A percentile compares a stretch with the other conserved stretches of the same genome.
Conservation (phyloP, 306 rosid genomes). For the Alnus rubra region DNA sequence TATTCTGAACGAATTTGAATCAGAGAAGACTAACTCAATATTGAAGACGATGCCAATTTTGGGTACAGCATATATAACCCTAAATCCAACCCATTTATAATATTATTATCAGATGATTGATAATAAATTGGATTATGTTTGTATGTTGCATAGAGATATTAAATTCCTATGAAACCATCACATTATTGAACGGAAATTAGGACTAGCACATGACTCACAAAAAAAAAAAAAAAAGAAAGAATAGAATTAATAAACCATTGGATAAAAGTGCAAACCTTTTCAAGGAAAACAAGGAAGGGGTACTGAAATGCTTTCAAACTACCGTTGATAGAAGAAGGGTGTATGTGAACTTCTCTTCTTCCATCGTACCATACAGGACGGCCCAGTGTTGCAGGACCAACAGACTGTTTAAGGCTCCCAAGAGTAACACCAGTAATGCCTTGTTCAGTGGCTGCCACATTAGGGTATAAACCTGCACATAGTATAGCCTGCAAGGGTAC, state of each 20-base stretch:
- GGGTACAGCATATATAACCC: too few relatives aligned
- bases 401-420: slow-evolving; percentile 56
- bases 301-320: slow-evolving; percentile 66
- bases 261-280: slow-evolving; percentile 59
- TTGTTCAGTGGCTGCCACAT: slow-evolving; percentile 79
- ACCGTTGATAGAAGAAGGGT: slow-evolving; percentile 88
- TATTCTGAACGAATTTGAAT: too few relatives aligned
- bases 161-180: neutral
- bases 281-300: slow-evolving; percentile 90
- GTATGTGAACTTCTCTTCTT: slow-evolving; percentile 89
- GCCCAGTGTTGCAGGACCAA: slow-evolving; percentile 37
- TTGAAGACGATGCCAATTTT: too few relatives aligned
- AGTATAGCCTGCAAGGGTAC: slow-evolving; percentile 74
- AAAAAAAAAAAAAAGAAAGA: neutral
- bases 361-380: slow-evolving; percentile 76
- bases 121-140: too few relatives aligned
- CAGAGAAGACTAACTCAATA: too few relatives aligned
- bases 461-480: slow-evolving; percentile 95
- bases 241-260: neutral
- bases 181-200: neutral
- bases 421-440: slow-evolving; percentile 73
- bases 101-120: too few relatives aligned
- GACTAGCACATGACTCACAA: neutral
- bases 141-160: neutral
- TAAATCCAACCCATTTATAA: too few relatives aligned